A percentile compares a stretch with the other conserved stretches of the same genome.
Conservation (phyloP, 345 rosid species). For the Sisymbrium irio region DNA sequence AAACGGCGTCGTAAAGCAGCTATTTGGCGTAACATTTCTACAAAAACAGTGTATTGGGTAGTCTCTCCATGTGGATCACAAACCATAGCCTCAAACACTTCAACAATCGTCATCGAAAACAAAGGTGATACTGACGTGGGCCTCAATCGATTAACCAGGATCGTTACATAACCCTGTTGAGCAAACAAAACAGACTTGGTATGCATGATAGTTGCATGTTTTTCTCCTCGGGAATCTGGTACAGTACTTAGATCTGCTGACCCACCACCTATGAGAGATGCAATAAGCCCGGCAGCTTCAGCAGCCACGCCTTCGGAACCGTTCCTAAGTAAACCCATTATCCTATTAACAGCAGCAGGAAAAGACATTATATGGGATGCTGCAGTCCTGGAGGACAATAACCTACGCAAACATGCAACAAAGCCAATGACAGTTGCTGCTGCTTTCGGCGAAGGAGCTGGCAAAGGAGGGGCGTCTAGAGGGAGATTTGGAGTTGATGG, state of each 20-base stretch:
- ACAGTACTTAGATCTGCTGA: conserved; percentile 56
- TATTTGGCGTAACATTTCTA: conserved; percentile 91
- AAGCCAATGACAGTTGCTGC: conserved; percentile 99
- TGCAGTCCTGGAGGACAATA: conserved; percentile 86
- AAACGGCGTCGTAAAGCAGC: conserved; percentile 95
- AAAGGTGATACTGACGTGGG: conserved; percentile 95
- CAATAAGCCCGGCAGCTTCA: conserved; percentile 86
- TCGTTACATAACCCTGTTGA: conserved; percentile 63
- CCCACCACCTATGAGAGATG: conserved; percentile 87
- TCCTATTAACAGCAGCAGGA: conserved; percentile 99
- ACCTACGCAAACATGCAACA: conserved; percentile 89
- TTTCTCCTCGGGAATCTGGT: conserved; percentile 83
- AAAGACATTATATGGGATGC: conserved; percentile 97
- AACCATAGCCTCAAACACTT: conserved; percentile 96
- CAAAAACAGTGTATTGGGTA: conserved; percentile 91
- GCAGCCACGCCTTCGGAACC: conserved; percentile 98
- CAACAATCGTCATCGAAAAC: conserved; percentile 95
- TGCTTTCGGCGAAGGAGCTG: conserved; percentile 99
- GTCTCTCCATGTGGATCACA: conserved; percentile 99
- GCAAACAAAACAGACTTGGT: conserved; percentile 90
- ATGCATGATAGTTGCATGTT: conserved; percentile 94
- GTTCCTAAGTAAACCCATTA: conserved; percentile 97
- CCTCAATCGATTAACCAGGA: conserved; percentile 85
- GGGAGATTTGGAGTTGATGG: conserved; percentile 91
- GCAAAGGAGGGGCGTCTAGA: conserved; percentile 94